These are phyloP conservation scores for Ensete glaucum DNA, from an alignment of 176 grass and related monocot species.

Conservation along the genomic window DNA sequence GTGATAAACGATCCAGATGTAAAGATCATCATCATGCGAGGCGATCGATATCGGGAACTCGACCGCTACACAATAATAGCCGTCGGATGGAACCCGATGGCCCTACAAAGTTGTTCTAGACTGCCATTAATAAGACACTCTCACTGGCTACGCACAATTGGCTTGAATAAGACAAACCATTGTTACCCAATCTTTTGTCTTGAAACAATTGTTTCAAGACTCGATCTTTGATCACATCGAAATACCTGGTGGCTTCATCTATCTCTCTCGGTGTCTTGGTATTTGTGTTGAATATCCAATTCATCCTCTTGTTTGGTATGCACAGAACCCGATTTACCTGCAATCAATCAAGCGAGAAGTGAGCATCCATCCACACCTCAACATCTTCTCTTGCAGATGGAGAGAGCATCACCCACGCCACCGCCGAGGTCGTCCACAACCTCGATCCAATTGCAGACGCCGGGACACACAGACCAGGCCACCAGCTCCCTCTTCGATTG, in stretches of 20 bases:
- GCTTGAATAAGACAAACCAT: no score
- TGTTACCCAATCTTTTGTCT: no score
- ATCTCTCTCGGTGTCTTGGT: neutral
- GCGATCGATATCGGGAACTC: no score
- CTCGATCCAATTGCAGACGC: neutral
- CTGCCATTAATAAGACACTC: no score
- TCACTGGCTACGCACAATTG: no score
- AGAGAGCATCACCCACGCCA: neutral
- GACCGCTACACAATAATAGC: no score
- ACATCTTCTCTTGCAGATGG: neutral
- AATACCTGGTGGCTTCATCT: neutral
- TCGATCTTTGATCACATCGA: neutral
- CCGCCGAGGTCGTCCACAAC: neutral
- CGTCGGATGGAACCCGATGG: no score
- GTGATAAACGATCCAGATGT: no score
- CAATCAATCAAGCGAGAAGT: neutral
- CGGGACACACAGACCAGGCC: neutral
- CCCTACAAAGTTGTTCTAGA: no score
- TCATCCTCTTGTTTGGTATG: neutral
- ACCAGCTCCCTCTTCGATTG: neutral
- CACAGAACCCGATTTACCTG: neutral
- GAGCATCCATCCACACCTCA: neutral
- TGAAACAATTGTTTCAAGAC: neutral
- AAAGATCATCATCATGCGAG: no score
- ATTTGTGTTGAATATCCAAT: neutral